Conservation (phyloP, 768 basidiomycete species). For the Calocybe gangraenosa region DNA sequence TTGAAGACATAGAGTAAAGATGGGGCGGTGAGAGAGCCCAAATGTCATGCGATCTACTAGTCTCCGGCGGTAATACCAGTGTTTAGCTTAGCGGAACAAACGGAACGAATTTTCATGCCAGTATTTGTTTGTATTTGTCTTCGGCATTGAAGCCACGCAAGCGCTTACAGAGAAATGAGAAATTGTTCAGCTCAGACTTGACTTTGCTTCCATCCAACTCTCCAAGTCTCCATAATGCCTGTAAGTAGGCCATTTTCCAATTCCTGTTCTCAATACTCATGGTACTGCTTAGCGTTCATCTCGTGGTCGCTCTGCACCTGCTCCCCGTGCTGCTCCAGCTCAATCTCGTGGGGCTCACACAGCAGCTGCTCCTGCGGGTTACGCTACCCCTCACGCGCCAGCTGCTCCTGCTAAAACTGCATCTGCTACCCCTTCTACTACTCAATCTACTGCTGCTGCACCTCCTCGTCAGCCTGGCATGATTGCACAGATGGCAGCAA, state of each 20-base stretch:
- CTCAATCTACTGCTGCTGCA: constrained; percentile 35
- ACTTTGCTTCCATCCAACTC: constrained; percentile 16
- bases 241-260: constrained; percentile 10
- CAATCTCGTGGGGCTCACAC: constrained; percentile 45
- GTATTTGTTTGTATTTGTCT: constrained; percentile 19
- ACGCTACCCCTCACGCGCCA: constrained; percentile 35
- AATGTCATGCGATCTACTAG: constrained; percentile 15
- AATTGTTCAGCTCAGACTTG: constrained; percentile 10
- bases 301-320: constrained; percentile 64
- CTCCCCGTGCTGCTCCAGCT: constrained; percentile 44
- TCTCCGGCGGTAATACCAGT: not conserved
- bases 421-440: constrained; percentile 37
- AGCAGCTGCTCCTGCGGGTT: constrained; percentile 47
- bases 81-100: too few species aligned
- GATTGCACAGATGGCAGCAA: constrained; percentile 83
- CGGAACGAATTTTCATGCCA: too few species aligned
- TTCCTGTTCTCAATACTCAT: constrained; percentile 25
- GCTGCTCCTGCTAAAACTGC: constrained; percentile 34
- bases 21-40: constrained; percentile 14
- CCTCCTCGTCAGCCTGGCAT: constrained; percentile 59
- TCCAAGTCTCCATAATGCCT: too few species aligned
- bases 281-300: constrained; percentile 59
- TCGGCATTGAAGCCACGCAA: constrained; percentile 27
- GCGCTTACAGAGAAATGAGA: constrained; percentile 17
- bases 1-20: constrained; percentile 12